Conservation (phyloP, 495 filamentous ascomycete species). For the Podospora pseudocomata region DNA sequence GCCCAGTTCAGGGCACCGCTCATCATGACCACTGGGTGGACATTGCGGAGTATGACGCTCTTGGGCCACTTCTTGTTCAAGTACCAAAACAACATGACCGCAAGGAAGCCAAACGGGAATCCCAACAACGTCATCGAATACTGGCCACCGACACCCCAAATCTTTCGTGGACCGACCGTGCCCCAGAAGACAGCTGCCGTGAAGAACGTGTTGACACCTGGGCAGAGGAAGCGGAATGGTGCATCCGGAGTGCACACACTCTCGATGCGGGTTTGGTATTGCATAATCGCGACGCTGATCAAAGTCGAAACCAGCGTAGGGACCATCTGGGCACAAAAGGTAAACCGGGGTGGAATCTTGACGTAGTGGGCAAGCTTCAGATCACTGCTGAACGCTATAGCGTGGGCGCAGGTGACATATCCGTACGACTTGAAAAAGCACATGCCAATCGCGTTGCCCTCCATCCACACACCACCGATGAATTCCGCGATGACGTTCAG, state of each 20-base stretch:
- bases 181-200: conserved; percentile 46
- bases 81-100: conserved; percentile 33
- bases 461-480: conserved; percentile 41
- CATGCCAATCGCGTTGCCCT: conserved; percentile 44
- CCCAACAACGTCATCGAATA: conserved; percentile 37
- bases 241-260: conserved; percentile 39
- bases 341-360: conserved; percentile 42
- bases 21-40: conserved; percentile 41
- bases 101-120: conserved; percentile 37
- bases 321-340: conserved; percentile 44
- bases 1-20: conserved; percentile 35
- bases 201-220: conserved; percentile 43
- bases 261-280: conserved; percentile 40
- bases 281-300: conserved; percentile 39
- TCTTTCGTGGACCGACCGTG: conserved; percentile 43
- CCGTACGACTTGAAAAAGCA: conserved; percentile 45
- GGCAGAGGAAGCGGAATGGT: conserved; percentile 41
- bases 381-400: conserved; percentile 37
- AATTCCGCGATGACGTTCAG: conserved; percentile 46
- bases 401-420: conserved; percentile 42
- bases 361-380: conserved; percentile 46
- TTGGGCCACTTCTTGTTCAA: conserved; percentile 31
- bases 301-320: conserved; percentile 40
- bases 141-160: conserved; percentile 38
- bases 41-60: conserved; percentile 34